Evolutionary conservation across 2,329 filamentous ascomycete genomes (phyloP).

Genomic region (Stenocarpella maydis): DNA sequence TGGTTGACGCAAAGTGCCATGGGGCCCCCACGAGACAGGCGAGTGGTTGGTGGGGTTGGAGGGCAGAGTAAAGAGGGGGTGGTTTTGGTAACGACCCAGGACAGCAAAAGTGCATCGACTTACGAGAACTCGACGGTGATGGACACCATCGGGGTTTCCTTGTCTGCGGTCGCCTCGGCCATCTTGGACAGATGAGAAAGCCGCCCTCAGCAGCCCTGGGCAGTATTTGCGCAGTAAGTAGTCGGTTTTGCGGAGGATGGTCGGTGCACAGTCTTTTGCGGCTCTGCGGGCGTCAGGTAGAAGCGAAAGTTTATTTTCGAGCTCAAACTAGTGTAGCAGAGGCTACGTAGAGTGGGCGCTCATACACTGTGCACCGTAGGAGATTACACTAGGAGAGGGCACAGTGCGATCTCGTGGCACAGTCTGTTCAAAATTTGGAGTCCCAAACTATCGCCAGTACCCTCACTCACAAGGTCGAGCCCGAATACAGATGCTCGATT

Average conservation of each 20-base stretch:
- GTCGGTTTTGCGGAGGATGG: too few species aligned
- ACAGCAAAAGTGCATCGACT: conserved; percentile 37
- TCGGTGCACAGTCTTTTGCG: conserved; percentile 18
- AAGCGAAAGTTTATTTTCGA: conserved; percentile 32
- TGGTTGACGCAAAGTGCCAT: too few species aligned
- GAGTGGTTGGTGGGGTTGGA: neutral
- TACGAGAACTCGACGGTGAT: conserved; percentile 70
- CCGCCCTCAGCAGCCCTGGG: neutral
- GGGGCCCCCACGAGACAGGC: neutral
- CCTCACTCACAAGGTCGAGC: too few species aligned
- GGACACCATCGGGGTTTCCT: conserved; percentile 48
- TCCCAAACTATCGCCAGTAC: too few species aligned
- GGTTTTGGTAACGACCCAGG: neutral
- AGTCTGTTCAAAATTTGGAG: conserved; percentile 28
- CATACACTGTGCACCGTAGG: conserved; percentile 17
- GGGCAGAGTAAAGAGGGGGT: neutral
- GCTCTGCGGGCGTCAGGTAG: conserved; percentile 32
- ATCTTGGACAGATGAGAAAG: conserved; percentile 9
- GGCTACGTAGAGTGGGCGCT: too few species aligned
- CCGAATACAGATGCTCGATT: too few species aligned
- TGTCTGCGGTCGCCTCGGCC: conserved; percentile 18
- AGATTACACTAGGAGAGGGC: neutral
- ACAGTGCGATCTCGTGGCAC: conserved; percentile 30
- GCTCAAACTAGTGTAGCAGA: neutral
- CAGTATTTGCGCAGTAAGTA: too few species aligned